These are phyloP conservation scores for Misopates orontium DNA, from an alignment of 257 asterid genomes.

Conservation along the genomic window DNA sequence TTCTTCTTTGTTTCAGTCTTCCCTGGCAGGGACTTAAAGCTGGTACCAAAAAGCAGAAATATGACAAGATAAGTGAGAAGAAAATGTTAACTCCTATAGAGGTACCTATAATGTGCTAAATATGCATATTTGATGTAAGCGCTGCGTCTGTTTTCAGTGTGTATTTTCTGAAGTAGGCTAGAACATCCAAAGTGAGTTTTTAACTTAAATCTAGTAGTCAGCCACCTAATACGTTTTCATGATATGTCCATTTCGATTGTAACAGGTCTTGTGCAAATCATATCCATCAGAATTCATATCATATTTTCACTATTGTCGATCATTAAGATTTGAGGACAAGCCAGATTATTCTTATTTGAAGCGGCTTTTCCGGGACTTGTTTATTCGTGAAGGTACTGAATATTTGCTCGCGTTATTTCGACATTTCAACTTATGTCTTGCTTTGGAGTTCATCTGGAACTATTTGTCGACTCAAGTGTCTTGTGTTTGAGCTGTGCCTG, in stretches of 20 bases:
- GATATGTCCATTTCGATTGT: slow-evolving; percentile 1
- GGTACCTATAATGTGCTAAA: slow-evolving; percentile 45
- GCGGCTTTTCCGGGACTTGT: slow-evolving; percentile 87
- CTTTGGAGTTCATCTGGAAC: neutral
- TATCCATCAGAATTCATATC: slow-evolving; percentile 86
- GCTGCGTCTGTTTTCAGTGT: slow-evolving; percentile 14
- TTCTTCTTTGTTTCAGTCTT: slow-evolving; percentile 52
- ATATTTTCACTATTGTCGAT: slow-evolving; percentile 87
- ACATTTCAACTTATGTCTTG: neutral
- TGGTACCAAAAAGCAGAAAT: slow-evolving; percentile 93
- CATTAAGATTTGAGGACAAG: slow-evolving; percentile 90
- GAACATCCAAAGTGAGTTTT: neutral
- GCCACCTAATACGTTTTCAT: neutral
- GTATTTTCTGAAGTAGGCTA: neutral
- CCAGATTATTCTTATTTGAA: slow-evolving; percentile 91
- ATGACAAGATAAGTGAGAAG: slow-evolving; percentile 92
- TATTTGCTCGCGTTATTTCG: slow-evolving; percentile 12
- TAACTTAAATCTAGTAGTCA: neutral
- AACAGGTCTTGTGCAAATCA: slow-evolving; percentile 82
- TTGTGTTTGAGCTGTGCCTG: slow-evolving; percentile 11
- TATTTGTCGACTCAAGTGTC: slow-evolving; percentile 13
- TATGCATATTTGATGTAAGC: slow-evolving; percentile 18
- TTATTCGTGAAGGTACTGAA: slow-evolving; percentile 80
- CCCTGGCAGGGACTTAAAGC: slow-evolving; percentile 99
- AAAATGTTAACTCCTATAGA: slow-evolving; percentile 87